phyloP scores from a whole-genome alignment of 2,329 filamentous ascomycete species.

The Aspergillus hiratsukae region DNA sequence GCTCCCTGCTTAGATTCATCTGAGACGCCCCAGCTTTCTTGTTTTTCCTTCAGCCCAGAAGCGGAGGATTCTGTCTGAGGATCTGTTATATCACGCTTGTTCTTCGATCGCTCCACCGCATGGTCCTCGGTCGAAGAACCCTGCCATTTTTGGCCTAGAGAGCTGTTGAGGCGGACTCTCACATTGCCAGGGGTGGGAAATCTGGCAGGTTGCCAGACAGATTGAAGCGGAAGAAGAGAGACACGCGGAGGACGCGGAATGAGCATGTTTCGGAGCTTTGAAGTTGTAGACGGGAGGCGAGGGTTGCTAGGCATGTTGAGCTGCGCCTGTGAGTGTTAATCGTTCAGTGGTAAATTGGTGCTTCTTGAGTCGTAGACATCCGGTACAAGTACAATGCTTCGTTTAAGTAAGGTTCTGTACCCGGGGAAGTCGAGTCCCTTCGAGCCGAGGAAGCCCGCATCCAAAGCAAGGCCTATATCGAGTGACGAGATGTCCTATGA shows the following conservation, averaged over 20 bases:
- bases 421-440: not conserved
- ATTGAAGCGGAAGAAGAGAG: slow-evolving; percentile 14
- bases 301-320: slow-evolving; percentile 12
- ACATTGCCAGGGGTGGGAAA: slow-evolving; percentile 8
- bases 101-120: slow-evolving; percentile 24
- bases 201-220: slow-evolving; percentile 11
- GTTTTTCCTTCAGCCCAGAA: slow-evolving; percentile 30
- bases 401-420: not conserved
- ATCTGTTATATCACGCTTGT: slow-evolving; percentile 30
- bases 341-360: not conserved
- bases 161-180: slow-evolving; percentile 16
- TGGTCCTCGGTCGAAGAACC: slow-evolving; percentile 32
- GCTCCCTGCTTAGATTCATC: slow-evolving; percentile 39
- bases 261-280: slow-evolving; percentile 9
- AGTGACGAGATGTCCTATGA: slow-evolving; percentile 18
- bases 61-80: slow-evolving; percentile 25
- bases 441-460: not conserved
- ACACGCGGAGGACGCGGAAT: slow-evolving; percentile 12
- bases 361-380: not conserved
- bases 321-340: not conserved
- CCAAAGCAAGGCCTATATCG: not conserved
- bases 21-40: slow-evolving; percentile 23
- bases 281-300: slow-evolving; percentile 9
- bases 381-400: not conserved
- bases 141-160: slow-evolving; percentile 28